These are phyloP conservation scores for Fonsecaea pugnacius DNA, from an alignment of 2,329 filamentous ascomycete species.

Conservation along the genomic window DNA sequence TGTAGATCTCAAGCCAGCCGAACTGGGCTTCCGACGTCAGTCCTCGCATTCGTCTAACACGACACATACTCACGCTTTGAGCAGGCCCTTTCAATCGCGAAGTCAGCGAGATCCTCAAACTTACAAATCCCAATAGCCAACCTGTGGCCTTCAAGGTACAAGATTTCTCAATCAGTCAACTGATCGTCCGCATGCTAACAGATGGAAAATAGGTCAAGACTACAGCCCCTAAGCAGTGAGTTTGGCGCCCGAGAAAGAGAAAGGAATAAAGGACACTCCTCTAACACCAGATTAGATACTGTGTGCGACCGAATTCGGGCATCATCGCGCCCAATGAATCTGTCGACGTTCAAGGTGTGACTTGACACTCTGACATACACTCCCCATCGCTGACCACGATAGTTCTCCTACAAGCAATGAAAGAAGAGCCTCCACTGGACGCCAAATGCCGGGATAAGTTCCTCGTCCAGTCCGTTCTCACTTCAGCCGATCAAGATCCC, in stretches of 20 bases:
- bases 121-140: conserved; percentile 62
- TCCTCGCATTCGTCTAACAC: conserved; percentile 28
- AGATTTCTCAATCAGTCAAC: background rate
- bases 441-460: conserved; percentile 97
- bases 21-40: conserved; percentile 89
- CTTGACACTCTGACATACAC: background rate
- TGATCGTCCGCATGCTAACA: conserved; percentile 24
- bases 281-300: conserved; percentile 70
- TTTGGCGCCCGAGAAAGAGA: conserved; percentile 25
- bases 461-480: conserved; percentile 86
- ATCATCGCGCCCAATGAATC: conserved; percentile 87
- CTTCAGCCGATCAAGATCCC: conserved; percentile 79
- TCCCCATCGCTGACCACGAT: conserved; percentile 20
- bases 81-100: conserved; percentile 67
- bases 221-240: conserved; percentile 97
- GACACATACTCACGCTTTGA: conserved; percentile 34
- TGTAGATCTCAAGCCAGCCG: conserved; percentile 86
- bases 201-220: conserved; percentile 79
- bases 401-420: conserved; percentile 98
- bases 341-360: conserved; percentile 86
- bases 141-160: conserved; percentile 66
- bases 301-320: conserved; percentile 94
- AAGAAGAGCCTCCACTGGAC: conserved; percentile 83
- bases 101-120: conserved; percentile 64
- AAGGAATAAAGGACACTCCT: conserved; percentile 26